phyloP scores from a whole-genome alignment of 345 rosid genomes.

The Pistacia atlantica region DNA sequence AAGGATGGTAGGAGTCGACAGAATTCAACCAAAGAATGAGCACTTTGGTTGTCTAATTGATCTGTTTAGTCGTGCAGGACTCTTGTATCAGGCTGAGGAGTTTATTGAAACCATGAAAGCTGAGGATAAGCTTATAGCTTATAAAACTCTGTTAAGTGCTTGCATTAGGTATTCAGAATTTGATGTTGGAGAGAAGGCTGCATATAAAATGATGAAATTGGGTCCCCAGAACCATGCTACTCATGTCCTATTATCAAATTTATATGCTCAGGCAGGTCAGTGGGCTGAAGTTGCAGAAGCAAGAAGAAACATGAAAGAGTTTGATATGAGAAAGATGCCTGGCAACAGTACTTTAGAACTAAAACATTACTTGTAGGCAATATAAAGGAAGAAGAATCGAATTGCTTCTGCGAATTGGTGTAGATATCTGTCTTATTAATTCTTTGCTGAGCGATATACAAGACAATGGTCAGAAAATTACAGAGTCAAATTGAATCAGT shows the following conservation, averaged over 20 bases:
- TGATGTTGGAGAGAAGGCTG: constrained; percentile 26
- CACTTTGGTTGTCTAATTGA: constrained; percentile 36
- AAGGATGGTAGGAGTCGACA: constrained; percentile 24
- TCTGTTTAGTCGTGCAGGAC: constrained; percentile 31
- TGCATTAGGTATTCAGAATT: constrained; percentile 32
- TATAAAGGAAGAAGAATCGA: neutral
- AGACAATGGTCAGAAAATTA: too few relatives aligned
- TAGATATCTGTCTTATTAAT: too few relatives aligned
- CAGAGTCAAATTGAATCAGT: too few relatives aligned
- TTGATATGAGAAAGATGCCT: constrained; percentile 24
- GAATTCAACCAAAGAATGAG: constrained; percentile 20
- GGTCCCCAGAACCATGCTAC: constrained; percentile 16
- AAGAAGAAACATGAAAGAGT: constrained; percentile 22
- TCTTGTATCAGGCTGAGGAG: constrained; percentile 26
- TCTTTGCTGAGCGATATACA: too few relatives aligned
- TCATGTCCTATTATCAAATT: constrained; percentile 32
- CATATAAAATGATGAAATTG: constrained; percentile 13
- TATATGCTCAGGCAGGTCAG: constrained; percentile 29
- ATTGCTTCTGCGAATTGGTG: neutral
- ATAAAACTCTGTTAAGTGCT: constrained; percentile 28
- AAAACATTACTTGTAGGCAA: neutral
- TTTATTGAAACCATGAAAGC: constrained; percentile 24
- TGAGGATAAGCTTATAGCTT: constrained; percentile 8
- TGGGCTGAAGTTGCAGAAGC: constrained; percentile 29
- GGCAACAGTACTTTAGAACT: constrained; percentile 23